Evolutionary conservation across 2,329 filamentous ascomycete genomes (phyloP).

Genomic region (Fusarium austroafricanum): DNA sequence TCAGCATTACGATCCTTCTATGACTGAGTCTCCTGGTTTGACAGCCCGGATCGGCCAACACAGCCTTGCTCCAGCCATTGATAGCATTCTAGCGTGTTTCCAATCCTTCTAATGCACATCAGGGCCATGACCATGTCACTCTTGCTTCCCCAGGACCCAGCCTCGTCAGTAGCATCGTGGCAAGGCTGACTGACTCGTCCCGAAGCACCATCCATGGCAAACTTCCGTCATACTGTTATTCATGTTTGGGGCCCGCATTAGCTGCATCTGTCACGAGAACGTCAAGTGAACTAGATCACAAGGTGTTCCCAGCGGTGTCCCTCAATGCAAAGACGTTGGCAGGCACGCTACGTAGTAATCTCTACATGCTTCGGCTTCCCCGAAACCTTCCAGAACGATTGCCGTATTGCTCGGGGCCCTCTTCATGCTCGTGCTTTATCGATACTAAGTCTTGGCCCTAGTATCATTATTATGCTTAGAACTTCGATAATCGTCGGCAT

Average conservation of each 20-base stretch:
- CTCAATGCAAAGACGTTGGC: background rate
- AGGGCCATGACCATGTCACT: slow-evolving; percentile 16
- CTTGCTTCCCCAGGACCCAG: slow-evolving; percentile 28
- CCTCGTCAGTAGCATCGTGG: slow-evolving; percentile 5
- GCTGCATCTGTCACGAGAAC: slow-evolving; percentile 13
- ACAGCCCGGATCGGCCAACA: slow-evolving; percentile 3
- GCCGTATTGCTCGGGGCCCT: background rate
- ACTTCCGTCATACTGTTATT: slow-evolving; percentile 15
- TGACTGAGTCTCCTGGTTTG: background rate
- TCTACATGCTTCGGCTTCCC: slow-evolving; percentile 27
- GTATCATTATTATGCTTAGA: background rate
- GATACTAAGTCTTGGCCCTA: background rate
- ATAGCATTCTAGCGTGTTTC: slow-evolving; percentile 29
- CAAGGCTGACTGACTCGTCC: background rate
- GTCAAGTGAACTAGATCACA: slow-evolving; percentile 22
- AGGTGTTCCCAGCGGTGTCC: background rate
- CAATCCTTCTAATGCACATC: slow-evolving; percentile 33
- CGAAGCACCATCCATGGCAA: background rate
- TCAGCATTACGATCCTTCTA: background rate
- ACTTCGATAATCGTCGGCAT: background rate
- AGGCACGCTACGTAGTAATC: background rate
- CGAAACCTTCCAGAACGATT: slow-evolving; percentile 36
- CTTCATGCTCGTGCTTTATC: background rate
- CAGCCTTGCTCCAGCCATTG: background rate
- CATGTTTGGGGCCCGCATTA: background rate